These are phyloP conservation scores for Sutorius eximius DNA, from an alignment of 1,284 basidiomycete genomes.

Conservation along the genomic window DNA sequence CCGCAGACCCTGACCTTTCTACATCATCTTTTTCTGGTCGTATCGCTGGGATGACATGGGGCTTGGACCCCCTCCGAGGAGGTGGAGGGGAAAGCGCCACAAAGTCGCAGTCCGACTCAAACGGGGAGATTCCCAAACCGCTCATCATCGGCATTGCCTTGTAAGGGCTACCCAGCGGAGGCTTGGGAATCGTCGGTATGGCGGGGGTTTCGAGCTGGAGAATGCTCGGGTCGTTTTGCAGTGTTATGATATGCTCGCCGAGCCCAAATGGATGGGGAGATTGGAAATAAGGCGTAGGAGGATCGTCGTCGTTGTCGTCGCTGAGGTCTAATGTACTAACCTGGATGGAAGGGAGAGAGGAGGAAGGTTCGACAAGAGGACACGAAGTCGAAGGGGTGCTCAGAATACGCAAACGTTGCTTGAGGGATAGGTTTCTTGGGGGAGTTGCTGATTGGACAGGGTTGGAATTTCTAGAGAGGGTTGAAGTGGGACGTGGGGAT, in stretches of 20 bases:
- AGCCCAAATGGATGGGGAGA: constrained; percentile 47
- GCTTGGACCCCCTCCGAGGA: constrained; percentile 27
- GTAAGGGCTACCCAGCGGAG: constrained; percentile 18
- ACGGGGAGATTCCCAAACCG: not conserved
- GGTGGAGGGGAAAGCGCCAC: constrained; percentile 34
- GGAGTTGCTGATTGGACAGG: constrained; percentile 21
- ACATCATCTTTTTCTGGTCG: constrained; percentile 17
- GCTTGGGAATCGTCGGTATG: constrained; percentile 36
- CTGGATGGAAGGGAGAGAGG: constrained; percentile 16
- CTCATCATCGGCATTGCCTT: not conserved
- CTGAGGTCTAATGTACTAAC: constrained; percentile 31
- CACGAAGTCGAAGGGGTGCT: constrained; percentile 36
- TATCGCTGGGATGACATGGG: constrained; percentile 7
- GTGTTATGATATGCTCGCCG: constrained; percentile 56
- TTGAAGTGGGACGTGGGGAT: constrained; percentile 38
- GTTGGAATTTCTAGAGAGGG: constrained; percentile 8
- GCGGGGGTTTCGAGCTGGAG: constrained; percentile 50
- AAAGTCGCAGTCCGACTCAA: constrained; percentile 24
- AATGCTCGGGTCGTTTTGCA: constrained; percentile 59
- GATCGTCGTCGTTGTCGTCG: constrained; percentile 24
- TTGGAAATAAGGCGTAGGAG: constrained; percentile 28
- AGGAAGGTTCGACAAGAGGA: constrained; percentile 4
- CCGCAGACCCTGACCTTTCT: constrained; percentile 8
- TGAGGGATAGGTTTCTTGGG: constrained; percentile 47
- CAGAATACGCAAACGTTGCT: constrained; percentile 61